Conservation (phyloP, 345 rosid species). For the Corchorus capsularis region DNA sequence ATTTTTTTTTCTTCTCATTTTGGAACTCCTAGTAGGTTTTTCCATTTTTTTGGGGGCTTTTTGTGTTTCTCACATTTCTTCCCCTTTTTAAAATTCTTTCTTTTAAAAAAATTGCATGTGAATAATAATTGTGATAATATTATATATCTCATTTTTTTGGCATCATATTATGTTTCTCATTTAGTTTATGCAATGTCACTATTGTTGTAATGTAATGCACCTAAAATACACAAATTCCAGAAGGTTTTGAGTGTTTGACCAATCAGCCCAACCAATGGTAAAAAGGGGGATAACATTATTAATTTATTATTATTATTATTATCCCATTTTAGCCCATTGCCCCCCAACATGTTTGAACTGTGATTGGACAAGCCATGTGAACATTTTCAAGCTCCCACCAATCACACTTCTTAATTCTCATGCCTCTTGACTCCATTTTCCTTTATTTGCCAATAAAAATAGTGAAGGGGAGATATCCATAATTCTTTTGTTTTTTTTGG, state of each 20-base stretch:
- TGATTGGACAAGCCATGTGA: slow-evolving; percentile 17
- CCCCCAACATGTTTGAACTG: slow-evolving; percentile 6
- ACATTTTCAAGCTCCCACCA: background rate
- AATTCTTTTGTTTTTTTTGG: too few relatives aligned
- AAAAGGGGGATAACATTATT: background rate
- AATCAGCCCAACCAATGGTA: background rate
- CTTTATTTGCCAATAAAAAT: background rate
- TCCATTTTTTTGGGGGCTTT: background rate
- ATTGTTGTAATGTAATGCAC: background rate
- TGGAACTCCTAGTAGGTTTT: background rate
- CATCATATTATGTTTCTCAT: too few relatives aligned
- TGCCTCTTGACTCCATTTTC: background rate
- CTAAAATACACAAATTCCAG: slow-evolving; percentile 3
- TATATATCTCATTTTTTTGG: too few relatives aligned
- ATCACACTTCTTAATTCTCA: background rate
- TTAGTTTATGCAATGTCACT: too few relatives aligned
- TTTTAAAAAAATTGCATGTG: too few relatives aligned
- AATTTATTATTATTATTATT: background rate
- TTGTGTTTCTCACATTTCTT: background rate
- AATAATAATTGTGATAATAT: too few relatives aligned
- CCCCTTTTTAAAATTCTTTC: background rate
- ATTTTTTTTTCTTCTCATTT: background rate
- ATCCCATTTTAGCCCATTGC: background rate
- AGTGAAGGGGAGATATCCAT: too few relatives aligned
- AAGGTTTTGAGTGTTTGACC: slow-evolving; percentile 24